Percentiles rank a stretch among this genome's conserved stretches.
phyloP scores from a whole-genome alignment of 768 basidiomycete species.

The Pleurotus giganteus region DNA sequence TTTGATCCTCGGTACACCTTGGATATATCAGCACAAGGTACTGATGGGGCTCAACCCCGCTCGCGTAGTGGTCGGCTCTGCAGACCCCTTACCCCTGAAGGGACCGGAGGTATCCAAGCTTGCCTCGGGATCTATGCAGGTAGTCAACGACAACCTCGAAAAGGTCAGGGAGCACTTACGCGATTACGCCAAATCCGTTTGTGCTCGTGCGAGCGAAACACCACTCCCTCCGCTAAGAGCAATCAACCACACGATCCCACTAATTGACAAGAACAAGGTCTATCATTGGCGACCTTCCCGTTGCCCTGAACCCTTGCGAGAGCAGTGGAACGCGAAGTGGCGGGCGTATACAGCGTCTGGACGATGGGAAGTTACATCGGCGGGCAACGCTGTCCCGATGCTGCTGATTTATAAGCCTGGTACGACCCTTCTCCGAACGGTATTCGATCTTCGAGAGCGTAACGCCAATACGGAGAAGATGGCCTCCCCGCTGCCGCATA shows the following conservation, averaged over 20 bases:
- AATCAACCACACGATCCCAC: slow-evolving; percentile 34
- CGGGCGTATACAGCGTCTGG: too few species aligned
- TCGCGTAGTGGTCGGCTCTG: slow-evolving; percentile 14
- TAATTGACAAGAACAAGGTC: slow-evolving; percentile 26
- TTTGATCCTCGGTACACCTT: slow-evolving; percentile 32
- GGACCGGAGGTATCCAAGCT: slow-evolving; percentile 13
- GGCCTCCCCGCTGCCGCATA: slow-evolving; percentile 37
- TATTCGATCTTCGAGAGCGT: slow-evolving; percentile 31
- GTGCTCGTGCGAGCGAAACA: slow-evolving; percentile 15
- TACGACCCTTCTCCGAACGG: slow-evolving; percentile 27
- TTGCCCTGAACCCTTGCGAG: slow-evolving; percentile 21
- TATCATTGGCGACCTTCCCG: slow-evolving; percentile 23
- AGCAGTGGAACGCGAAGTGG: slow-evolving; percentile 14
- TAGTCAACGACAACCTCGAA: too few species aligned
- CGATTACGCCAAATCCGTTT: slow-evolving; percentile 17
- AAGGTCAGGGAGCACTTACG: too few species aligned
- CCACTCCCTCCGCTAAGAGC: slow-evolving; percentile 22
- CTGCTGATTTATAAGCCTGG: slow-evolving; percentile 23
- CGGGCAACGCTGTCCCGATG: slow-evolving; percentile 14
- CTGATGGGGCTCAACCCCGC: slow-evolving; percentile 24
- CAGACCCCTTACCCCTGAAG: slow-evolving; percentile 11
- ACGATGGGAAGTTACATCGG: too few species aligned
- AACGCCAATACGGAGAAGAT: too few species aligned
- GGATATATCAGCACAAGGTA: slow-evolving; percentile 28
- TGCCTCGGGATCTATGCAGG: slow-evolving; percentile 5